Evolutionary conservation across 805 yeast species (phyloP), one percentile per base, ranked within the genome.

Genomic region (Candida gorgasii): DNA sequence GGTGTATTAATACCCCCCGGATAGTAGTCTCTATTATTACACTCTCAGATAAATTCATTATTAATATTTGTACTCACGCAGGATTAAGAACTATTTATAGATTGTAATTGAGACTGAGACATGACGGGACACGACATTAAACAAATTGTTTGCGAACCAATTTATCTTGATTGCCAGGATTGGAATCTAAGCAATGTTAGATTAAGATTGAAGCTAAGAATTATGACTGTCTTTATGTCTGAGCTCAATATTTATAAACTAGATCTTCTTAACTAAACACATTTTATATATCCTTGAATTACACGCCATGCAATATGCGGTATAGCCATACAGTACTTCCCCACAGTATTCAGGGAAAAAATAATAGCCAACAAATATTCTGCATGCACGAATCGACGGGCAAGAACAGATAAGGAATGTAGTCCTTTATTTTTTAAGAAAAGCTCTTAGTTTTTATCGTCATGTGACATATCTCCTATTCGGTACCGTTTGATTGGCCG

Each of bases 401-500:
- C 18, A 15, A 8, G 14, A 31, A 8, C 22, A 13, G 22, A 18
- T 17, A 31, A 17, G 22, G 35, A 31, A 31, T 12, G 23, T 31
- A n/a, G 22, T 28, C 31, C 31, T 22, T 22, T 22, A 22, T 22
- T 22, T 7, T 22, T 22, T 9, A 22, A 22, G 24, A 22, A 22
- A 7, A 22, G 9, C 15, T n/a, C n/a, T 27, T 27, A 11, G 23
- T 31, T 31, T 29, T 29, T 14, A 31, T 31, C 35, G 13, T 31
- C 35, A 23, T 31, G 35, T 31, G 35, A 31, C 35, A 31, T 16
- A 31, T 31, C 23, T 31, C 35, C 35, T 31, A 18, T 31, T 18
- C 9, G 23, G 35, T 16, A 5, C 31, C 31, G 35, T 19, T 31
- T 18, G 35, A 31, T 31, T 31, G 23, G 35, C 18, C 33, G 30